phyloP scores from a whole-genome alignment of 768 basidiomycete genomes.

The Tylopilus felleus region DNA sequence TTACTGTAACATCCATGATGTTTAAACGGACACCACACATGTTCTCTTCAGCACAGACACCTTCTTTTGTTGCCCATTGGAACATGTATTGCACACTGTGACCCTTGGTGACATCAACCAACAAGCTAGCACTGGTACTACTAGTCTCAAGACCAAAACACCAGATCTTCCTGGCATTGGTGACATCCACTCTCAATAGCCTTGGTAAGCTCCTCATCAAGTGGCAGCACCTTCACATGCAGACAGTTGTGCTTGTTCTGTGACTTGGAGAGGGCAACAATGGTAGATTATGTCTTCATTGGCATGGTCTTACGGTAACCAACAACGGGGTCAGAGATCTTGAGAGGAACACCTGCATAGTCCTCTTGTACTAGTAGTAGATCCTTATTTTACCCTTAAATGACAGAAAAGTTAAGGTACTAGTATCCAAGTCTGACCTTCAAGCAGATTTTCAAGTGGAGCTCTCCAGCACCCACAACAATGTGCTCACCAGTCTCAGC shows the following conservation, averaged over 20 bases:
- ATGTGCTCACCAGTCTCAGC: constrained; percentile 94
- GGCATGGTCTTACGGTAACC: constrained; percentile 97
- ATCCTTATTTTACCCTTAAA: constrained; percentile 54
- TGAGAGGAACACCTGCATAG: constrained; percentile 98
- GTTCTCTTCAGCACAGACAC: constrained; percentile 94
- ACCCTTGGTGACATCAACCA: constrained; percentile 99
- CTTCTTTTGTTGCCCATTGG: constrained; percentile 99
- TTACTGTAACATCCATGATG: constrained; percentile 90
- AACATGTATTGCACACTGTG: constrained; percentile 98
- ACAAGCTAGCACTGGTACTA: constrained; percentile 93
- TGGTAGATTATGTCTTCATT: constrained; percentile 92
- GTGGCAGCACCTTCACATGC: constrained; percentile 87
- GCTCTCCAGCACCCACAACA: constrained; percentile 97
- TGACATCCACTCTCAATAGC: constrained; percentile 96
- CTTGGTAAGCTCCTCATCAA: constrained; percentile 90
- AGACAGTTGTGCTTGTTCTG: constrained; percentile 99
- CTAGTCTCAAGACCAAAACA: constrained; percentile 98
- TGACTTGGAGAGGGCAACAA: constrained; percentile 96
- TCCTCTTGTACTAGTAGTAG: constrained; percentile 99
- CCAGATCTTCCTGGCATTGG: constrained; percentile 99
- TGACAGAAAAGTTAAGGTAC: neutral
- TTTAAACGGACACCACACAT: constrained; percentile 99
- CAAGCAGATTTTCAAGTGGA: constrained; percentile 99
- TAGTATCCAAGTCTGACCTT: no score
- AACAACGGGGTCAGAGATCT: constrained; percentile 97